Conservation (phyloP, 2,329 filamentous ascomycete species). For the Fusarium albidum region DNA sequence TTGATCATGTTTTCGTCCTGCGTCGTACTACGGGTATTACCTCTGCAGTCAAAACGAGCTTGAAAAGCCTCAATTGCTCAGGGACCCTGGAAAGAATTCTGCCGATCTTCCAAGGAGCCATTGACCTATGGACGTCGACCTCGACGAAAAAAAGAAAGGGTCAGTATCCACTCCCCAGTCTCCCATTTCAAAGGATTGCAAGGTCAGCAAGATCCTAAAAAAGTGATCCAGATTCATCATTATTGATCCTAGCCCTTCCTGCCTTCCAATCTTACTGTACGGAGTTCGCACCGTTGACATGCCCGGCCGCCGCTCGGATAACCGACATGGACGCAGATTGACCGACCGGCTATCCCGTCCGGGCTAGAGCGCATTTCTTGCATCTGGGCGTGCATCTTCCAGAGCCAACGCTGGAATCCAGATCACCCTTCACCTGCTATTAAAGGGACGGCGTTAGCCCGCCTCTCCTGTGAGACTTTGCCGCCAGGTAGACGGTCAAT, state of each 20-base stretch:
- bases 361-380: constrained; percentile 30
- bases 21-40: no score
- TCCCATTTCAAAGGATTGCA: constrained; percentile 27
- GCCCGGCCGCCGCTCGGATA: constrained; percentile 25
- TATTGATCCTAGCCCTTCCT: constrained; percentile 7
- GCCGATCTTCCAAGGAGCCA: constrained; percentile 32
- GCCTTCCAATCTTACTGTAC: constrained; percentile 2
- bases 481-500: not conserved
- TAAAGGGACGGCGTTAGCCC: constrained; percentile 8
- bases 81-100: constrained; percentile 26
- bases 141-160: constrained; percentile 11
- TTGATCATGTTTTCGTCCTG: not conserved
- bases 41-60: not conserved
- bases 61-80: constrained; percentile 26
- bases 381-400: constrained; percentile 17
- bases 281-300: not conserved
- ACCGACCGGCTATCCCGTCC: constrained; percentile 28
- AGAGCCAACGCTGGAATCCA: constrained; percentile 4
- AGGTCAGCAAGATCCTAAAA: constrained; percentile 11
- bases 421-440: constrained; percentile 10
- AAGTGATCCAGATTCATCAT: constrained; percentile 27
- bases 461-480: not conserved
- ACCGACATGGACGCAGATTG: constrained; percentile 28
- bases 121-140: constrained; percentile 36
- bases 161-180: constrained; percentile 26